Base-by-base conservation (phyloP, 2,329 filamentous ascomycete genomes). In the Phialophora chinensis region DNA sequence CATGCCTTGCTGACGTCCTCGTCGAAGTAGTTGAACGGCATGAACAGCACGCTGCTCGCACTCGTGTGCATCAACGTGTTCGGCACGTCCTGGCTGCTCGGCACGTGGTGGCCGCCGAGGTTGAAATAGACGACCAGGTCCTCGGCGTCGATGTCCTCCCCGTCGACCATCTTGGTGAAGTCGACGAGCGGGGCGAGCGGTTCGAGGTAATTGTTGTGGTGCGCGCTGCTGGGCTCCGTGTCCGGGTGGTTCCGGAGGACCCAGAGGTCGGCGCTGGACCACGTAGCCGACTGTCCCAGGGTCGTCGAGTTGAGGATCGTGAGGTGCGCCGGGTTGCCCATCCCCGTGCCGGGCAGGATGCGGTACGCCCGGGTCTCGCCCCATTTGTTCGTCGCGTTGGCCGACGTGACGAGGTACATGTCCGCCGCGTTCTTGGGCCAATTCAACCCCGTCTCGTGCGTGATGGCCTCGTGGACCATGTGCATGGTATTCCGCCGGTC, bases 71-170 rank as follows among this genome's bases (percentile, higher is more conserved):
- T 75, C 62, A 77, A 55, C 11, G 75, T 77, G 52, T 75, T 74
- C n/a, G 75, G 75, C 1, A 80, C 66, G 59, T 80, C 78, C 68
- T 78, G 77, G 42, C 76, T 75, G 29, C 77, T 76, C 1, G 82
- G 83, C 25, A 83, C 77, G 69, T 85, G 83, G 71, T 85, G 83
- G 74, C 83, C 82, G 53, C 83, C 83, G 8, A 85, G 74, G 70
- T 85, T 85, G 70, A 85, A 80, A 77, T 82, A 85, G 3, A 84
- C 66, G 1, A 84, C 81, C 4, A 80, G 61, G 63, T 80, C 78
- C 29, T 64, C 58, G 3, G 54, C 62, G 6, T 66, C 60, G 44
- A 71, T 59, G 2, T 14, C 6, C 49, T 67, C 69, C 47, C 47
- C 65, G 54, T 66, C 57, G 38, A 65, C 62, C 66, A 68, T 69